Evolutionary conservation across 768 basidiomycete species (phyloP), one percentile per base, ranked within the genome.

Genomic region (Xerocomus potaroensis): DNA sequence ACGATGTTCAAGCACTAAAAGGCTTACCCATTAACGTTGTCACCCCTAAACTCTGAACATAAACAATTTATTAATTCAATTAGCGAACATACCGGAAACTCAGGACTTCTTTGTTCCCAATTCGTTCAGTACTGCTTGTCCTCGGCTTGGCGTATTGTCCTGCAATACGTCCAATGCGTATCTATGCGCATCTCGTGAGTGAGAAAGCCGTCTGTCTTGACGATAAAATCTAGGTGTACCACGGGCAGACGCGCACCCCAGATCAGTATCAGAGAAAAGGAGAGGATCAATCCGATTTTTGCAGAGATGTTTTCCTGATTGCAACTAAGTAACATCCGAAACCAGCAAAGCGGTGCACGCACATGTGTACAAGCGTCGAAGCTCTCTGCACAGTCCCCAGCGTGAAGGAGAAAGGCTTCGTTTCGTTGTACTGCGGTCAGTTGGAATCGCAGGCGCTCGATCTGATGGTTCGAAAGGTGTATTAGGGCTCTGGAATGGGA

Each of bases 71-170:
- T n/a, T 15, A 14, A 30, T 42, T 39, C 21, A 26, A 32, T 22
- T 35, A 31, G 7, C 5, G 29, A n/a, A 65, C 78, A 15, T 47
- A 89, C 91, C 91, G 77, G 66, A 97, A 98, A 63, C 88, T 94
- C 41, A 84, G 67, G 0, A 97, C 86, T 55, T 91, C 80, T 26
- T 72, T 77, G 39, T 83, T 84, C 14, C 80, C 83, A 8, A 94
- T 74, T 49, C 75, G 80, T 65, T 99, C 95, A 11, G 78, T 89
- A 10, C 73, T 70, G 59, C 87, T 93, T 59, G 87, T 90, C 45
- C 95, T 77, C 2, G 95, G 96, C 64, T 95, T 96, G 14, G 94
- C 93, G 55, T 95, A 96, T 64, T 96, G 94, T 0, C 95, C 95
- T 1, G 94, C 96, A 51, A 98, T 97, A 10, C 96, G 80, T 6